Evolutionary conservation across 139 green algal genomes (phyloP), one percentile per base, ranked within the genome.

Genomic region (Coelastrella sp.): DNA sequence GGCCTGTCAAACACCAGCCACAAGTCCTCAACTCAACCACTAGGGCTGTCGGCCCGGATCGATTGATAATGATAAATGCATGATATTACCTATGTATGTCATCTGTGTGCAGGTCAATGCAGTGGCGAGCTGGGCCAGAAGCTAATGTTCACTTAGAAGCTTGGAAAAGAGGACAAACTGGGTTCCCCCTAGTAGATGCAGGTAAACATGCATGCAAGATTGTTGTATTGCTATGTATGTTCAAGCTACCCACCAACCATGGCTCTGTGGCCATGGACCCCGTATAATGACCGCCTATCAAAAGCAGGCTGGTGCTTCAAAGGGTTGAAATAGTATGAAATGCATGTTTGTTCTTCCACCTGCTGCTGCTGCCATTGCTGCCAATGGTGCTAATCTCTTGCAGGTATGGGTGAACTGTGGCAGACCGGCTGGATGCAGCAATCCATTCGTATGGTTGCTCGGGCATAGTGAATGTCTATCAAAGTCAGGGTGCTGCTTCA

Each of bases 401-500:
- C 91, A 92, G 96, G 94, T 83, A 98, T 98, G 97, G 94, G 94
- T 66, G 91, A 98, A 95, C 92, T 98, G 73, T 98, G 94, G 95
- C 68, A 84, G n/a, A 97, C 95, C 3, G 97, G 97, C n/a, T 98
- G 96, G 96, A 92, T 96, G 91, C 96, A 97, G 88, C 97, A 98
- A 90, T 92, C 90, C 56, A 82, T 94, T 57, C 95, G 96, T 58
- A 96, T 98, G 82, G 92, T 97, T 20, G 92, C 84, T 71, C 94
- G 96, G 0, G 92, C 89, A 71, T 47, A 47, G 32, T 47, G 32
- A 47, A 47, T 47, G 32, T 47, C 32, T 47, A 47, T 47, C 32
- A 47, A 47, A 47, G 32, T 47, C 32, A 47, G 32, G 32, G 32
- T 47, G 32, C 32, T 47, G 32, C 32, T 47, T 47, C 32, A 47